Conservation (phyloP, 2,329 filamentous ascomycete genomes). For the Penicillium sp. region DNA sequence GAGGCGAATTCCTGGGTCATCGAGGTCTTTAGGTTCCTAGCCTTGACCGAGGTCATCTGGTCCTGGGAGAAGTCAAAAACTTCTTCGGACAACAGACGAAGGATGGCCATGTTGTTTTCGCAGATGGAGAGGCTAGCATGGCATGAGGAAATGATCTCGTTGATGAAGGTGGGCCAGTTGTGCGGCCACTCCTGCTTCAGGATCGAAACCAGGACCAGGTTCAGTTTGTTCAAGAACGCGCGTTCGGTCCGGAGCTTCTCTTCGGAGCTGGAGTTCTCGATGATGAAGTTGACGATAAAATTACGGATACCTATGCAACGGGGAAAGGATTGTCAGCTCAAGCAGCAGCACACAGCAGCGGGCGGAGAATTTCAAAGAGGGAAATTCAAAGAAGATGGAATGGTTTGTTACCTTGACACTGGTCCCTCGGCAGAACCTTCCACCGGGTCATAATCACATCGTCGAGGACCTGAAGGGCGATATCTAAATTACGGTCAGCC, state of each 20-base stretch:
- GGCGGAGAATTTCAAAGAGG: not conserved
- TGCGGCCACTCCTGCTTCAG: constrained; percentile 99
- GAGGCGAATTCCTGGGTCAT: constrained; percentile 99
- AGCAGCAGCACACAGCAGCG: no score
- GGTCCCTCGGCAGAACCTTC: constrained; percentile 95
- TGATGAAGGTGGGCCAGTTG: constrained; percentile 99
- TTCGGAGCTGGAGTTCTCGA: constrained; percentile 87
- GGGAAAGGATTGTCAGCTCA: constrained; percentile 22
- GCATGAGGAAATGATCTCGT: constrained; percentile 97
- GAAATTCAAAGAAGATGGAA: not conserved
- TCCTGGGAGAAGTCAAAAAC: constrained; percentile 99
- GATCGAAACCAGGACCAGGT: constrained; percentile 94
- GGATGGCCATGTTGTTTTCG: constrained; percentile 99
- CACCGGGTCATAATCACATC: constrained; percentile 98
- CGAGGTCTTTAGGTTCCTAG: constrained; percentile 92
- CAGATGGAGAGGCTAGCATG: constrained; percentile 95
- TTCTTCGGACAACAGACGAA: constrained; percentile 93
- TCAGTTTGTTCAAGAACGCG: constrained; percentile 95
- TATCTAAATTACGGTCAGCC: constrained; percentile 60
- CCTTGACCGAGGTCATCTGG: constrained; percentile 99
- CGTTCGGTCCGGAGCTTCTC: constrained; percentile 83
- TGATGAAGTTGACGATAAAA: constrained; percentile 98
- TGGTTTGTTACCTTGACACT: constrained; percentile 74
- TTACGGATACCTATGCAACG: constrained; percentile 88
- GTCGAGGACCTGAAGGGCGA: constrained; percentile 95